Conservation (phyloP, 257 asterid genomes). For the Echites panduratus region DNA sequence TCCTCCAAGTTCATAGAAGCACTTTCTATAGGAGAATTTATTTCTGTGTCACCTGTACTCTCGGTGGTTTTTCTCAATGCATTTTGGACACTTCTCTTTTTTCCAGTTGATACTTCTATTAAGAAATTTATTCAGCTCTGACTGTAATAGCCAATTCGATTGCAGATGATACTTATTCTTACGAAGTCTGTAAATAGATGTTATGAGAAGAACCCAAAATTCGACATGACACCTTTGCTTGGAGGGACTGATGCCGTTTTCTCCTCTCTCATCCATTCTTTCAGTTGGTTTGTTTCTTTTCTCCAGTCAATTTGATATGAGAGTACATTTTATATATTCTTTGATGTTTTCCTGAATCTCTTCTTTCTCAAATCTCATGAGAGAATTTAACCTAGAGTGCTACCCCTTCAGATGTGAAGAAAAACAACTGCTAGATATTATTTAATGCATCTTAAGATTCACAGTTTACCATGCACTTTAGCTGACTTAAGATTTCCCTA, state of each 20-base stretch:
- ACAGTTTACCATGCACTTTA: neutral
- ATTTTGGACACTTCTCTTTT: neutral
- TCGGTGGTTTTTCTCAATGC: neutral
- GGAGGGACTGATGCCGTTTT: conserved; percentile 95
- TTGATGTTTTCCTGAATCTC: neutral
- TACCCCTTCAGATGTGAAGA: too few relatives aligned
- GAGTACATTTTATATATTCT: neutral
- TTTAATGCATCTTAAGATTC: too few relatives aligned
- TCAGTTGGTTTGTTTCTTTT: conserved; percentile 65
- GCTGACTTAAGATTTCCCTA: neutral
- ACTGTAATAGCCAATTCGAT: neutral
- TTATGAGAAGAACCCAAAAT: conserved; percentile 92
- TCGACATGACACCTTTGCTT: conserved; percentile 94
- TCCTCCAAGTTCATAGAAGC: neutral
- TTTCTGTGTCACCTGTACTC: neutral
- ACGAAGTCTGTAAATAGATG: conserved; percentile 93
- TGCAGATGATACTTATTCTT: conserved; percentile 95
- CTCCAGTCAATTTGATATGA: neutral
- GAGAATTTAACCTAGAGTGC: neutral
- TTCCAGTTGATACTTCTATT: neutral
- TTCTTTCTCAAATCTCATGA: neutral
- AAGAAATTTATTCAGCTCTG: neutral
- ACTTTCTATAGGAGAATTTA: neutral
- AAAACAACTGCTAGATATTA: too few relatives aligned
- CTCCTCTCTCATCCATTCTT: conserved; percentile 94